These are phyloP conservation scores for Fusarium citri DNA, from an alignment of 2,329 filamentous ascomycete genomes.

Conservation along the genomic window DNA sequence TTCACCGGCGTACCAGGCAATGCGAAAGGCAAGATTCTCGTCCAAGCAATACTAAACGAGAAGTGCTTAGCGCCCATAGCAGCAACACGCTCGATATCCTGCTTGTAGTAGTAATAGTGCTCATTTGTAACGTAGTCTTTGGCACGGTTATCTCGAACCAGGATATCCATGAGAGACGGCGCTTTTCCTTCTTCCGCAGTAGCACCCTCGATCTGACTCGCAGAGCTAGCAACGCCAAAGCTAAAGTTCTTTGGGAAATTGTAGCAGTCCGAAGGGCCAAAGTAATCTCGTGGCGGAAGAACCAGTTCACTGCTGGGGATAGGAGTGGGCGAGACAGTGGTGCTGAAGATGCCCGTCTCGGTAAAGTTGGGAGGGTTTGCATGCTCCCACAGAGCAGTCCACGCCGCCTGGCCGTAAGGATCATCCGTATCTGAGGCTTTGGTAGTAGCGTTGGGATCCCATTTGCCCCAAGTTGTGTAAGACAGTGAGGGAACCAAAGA, in stretches of 20 bases:
- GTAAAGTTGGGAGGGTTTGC: conserved; percentile 52
- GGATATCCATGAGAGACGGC: conserved; percentile 58
- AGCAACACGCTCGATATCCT: conserved; percentile 65
- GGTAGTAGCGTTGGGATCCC: conserved; percentile 48
- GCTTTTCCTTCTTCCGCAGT: conserved; percentile 57
- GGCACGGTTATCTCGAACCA: conserved; percentile 40
- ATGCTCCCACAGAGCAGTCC: conserved; percentile 50
- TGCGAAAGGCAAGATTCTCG: conserved; percentile 64
- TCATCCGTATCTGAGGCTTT: conserved; percentile 47
- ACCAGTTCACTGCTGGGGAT: conserved; percentile 66
- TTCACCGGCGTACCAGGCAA: conserved; percentile 63
- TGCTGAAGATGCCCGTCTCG: conserved; percentile 49
- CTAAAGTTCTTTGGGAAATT: conserved; percentile 61
- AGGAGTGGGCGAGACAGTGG: conserved; percentile 66
- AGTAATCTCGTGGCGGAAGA: conserved; percentile 64
- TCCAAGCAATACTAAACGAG: conserved; percentile 65
- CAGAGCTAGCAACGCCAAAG: conserved; percentile 62
- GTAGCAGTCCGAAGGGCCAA: conserved; percentile 60
- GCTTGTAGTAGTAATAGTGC: conserved; percentile 67
- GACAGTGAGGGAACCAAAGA: conserved; percentile 45
- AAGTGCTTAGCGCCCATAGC: conserved; percentile 64
- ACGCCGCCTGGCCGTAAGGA: conserved; percentile 49
- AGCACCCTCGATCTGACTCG: conserved; percentile 60
- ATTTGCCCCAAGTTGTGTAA: conserved; percentile 52
- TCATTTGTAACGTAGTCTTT: conserved; percentile 58